phyloP scores from a whole-genome alignment of 106 monocot genomes.

The Gastrodia elata region DNA sequence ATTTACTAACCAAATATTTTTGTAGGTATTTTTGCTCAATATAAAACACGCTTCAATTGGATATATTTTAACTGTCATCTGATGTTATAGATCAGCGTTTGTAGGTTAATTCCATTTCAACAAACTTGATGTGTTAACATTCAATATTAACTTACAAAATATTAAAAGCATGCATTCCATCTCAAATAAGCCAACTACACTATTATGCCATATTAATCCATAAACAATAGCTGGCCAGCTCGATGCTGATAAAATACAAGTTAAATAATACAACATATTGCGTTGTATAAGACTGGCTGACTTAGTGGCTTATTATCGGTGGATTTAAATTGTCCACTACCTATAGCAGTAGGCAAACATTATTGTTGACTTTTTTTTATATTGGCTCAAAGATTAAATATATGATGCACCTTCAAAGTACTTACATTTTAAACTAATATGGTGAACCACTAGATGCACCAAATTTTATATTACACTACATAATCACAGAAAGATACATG shows the following conservation, averaged over 20 bases:
- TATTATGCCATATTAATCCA: neutral
- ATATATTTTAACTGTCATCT: neutral
- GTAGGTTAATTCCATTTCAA: neutral
- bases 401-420: neutral
- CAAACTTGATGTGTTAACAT: neutral
- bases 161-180: neutral
- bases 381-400: neutral
- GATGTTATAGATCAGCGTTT: neutral
- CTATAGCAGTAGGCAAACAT: neutral
- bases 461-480: neutral
- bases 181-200: neutral
- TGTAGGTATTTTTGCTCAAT: neutral
- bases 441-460: neutral
- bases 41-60: neutral
- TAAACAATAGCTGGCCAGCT: neutral
- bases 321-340: neutral
- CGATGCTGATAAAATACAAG: neutral
- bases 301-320: neutral
- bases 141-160: neutral
- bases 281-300: neutral
- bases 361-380: neutral
- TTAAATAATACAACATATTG: neutral
- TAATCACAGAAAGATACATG: neutral
- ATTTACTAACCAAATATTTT: neutral
- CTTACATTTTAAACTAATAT: neutral